Evolutionary conservation across 2,329 filamentous ascomycete species (phyloP).

Genomic region (Talaromyces islandicus): DNA sequence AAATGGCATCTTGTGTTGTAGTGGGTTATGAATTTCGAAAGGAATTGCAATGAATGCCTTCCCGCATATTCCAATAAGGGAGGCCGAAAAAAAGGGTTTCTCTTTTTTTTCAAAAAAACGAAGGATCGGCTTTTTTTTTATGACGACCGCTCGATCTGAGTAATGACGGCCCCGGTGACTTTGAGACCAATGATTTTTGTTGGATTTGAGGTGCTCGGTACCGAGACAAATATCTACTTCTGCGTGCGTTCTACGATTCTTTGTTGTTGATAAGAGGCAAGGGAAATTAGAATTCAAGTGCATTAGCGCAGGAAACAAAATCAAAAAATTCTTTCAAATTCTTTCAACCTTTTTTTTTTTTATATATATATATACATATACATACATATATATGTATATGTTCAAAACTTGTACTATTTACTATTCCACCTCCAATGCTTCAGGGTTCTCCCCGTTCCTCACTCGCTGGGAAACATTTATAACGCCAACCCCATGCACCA

Average conservation of each 20-base stretch:
- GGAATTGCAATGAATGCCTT: neutral
- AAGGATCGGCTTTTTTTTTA: neutral
- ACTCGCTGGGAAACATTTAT: slow-evolving; percentile 23
- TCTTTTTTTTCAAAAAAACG: neutral
- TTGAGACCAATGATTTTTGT: neutral
- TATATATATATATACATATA: too few relatives aligned
- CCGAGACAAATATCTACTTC: neutral
- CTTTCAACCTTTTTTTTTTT: neutral
- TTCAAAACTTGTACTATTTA: neutral
- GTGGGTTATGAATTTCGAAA: slow-evolving; percentile 3
- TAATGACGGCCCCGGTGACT: neutral
- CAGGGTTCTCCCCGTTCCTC: slow-evolving; percentile 6
- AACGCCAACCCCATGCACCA: slow-evolving; percentile 29
- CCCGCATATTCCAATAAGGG: neutral
- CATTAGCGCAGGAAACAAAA: slow-evolving; percentile 1
- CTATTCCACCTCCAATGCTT: neutral
- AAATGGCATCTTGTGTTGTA: neutral
- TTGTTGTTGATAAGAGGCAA: neutral
- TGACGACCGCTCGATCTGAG: neutral
- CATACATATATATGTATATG: too few relatives aligned
- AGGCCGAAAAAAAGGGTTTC: neutral
- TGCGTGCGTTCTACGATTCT: neutral
- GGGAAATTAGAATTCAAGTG: neutral
- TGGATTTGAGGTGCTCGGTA: neutral
- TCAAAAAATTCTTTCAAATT: neutral